A percentile compares a stretch with the other conserved stretches of the same genome.
Conservation (phyloP, 1,139 yeast species). For the Taiozyma sp. region DNA sequence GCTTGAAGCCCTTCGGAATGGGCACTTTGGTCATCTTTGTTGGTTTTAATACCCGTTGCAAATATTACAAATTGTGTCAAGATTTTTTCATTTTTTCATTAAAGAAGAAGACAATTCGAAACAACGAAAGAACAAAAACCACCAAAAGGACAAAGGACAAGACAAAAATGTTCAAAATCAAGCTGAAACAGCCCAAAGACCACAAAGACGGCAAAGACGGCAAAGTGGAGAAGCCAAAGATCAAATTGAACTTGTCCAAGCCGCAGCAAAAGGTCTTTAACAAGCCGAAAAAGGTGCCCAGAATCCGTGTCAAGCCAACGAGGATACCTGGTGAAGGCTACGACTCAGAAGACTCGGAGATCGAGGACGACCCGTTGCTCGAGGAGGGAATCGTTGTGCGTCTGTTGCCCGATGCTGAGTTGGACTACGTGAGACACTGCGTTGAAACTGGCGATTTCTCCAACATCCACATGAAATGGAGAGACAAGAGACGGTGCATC, state of each 20-base stretch:
- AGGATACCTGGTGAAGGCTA: constrained; percentile 92
- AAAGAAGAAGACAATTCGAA: background rate
- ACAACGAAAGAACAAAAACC: background rate
- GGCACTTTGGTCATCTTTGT: background rate
- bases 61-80: background rate
- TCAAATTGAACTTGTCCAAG: constrained; percentile 6
- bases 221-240: constrained; percentile 1
- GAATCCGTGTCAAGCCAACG: constrained; percentile 65
- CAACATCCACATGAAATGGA: constrained; percentile 72
- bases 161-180: constrained; percentile 22
- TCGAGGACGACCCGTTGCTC: constrained; percentile 89
- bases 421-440: constrained; percentile 74
- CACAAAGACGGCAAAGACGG: background rate
- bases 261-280: background rate
- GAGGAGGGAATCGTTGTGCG: constrained; percentile 84
- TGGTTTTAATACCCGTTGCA: background rate
- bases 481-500: constrained; percentile 73
- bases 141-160: no score
- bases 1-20: background rate
- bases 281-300: constrained; percentile 2
- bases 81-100: background rate
- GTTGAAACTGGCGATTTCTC: constrained; percentile 78
- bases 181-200: constrained; percentile 12
- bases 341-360: constrained; percentile 94
- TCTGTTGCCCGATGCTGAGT: constrained; percentile 71